Base-by-base conservation (phyloP, 306 rosid species). In the Lathyrus tuberosus region DNA sequence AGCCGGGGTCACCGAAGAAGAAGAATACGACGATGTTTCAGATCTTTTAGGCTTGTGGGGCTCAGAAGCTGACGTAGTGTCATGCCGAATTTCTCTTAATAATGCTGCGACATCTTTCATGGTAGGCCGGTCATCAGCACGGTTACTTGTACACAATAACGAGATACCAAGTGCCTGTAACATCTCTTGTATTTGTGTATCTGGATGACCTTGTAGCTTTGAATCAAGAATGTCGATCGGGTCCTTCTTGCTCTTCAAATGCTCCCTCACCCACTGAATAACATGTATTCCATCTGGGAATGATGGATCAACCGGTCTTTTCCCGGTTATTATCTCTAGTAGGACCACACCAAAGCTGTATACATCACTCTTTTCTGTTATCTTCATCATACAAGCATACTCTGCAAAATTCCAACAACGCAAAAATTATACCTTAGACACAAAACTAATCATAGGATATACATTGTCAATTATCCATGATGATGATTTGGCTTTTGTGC, bases 21-120 rank as follows among this genome's bases (percentile, higher is more conserved):
- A 82, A 0, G 96, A 76, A 73, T 65, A 80, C 10, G 80, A 79
- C 6, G 82, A 71, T 4, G 82, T 51, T 8, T 85, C 80, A 1
- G 60, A 74, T 67, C 75, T 83, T 24, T 73, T 83, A 22, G 67
- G 87, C 67, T 88, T 93, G 64, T 74, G 84, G 26, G 82, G 65
- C 69, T 84, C 90, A 56, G 76, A 30, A 10, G 86, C 89, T 3
- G 53, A 8, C 0, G 83, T 30, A 31, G 84, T 57, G 2, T 94
- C 97, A 0, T 83, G 95, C 53, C 78, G 78, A 54, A 93, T 85
- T 72, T 84, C 94, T 59, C 85, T 84, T 66, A 93, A 75, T 78
- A 93, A 84, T 43, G 88, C 98, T 0, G 91, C 94, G 1, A 90
- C 97, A 22, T 90, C 98, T 71, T 93, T 93, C 98, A 93, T 93